Conservation (phyloP, 2,329 filamentous ascomycete species). For the Cytospora schulzeri region DNA sequence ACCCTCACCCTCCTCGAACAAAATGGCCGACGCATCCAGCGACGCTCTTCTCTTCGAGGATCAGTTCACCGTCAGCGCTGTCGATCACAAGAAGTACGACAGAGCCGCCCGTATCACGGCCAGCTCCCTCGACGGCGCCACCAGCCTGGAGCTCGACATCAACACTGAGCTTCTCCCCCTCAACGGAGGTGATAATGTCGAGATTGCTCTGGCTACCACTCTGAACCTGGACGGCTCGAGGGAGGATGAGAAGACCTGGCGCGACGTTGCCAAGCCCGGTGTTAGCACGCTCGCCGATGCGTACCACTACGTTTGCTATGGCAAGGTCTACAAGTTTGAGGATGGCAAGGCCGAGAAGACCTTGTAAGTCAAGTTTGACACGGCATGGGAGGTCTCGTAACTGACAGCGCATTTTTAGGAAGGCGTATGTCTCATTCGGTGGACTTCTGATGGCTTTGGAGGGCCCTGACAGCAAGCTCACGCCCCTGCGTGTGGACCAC, state of each 20-base stretch:
- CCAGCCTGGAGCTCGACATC: conserved; percentile 83
- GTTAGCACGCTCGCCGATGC: conserved; percentile 71
- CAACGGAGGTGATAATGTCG: conserved; percentile 71
- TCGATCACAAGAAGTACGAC: conserved; percentile 91
- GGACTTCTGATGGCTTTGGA: conserved; percentile 88
- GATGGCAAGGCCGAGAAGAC: conserved; percentile 77
- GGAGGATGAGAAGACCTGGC: conserved; percentile 78
- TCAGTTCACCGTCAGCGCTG: conserved; percentile 77
- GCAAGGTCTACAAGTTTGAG: conserved; percentile 87
- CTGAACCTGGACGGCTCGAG: conserved; percentile 84
- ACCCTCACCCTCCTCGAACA: conserved; percentile 4
- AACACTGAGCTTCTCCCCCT: conserved; percentile 91
- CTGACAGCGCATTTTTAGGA: conserved; percentile 54
- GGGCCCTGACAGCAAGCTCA: conserved; percentile 94
- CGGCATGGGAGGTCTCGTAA: not conserved
- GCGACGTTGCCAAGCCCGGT: conserved; percentile 64
- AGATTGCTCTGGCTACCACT: conserved; percentile 81
- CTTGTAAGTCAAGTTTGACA: conserved; percentile 64
- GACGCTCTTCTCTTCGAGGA: conserved; percentile 95
- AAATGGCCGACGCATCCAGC: conserved; percentile 61
- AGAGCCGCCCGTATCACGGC: conserved; percentile 85
- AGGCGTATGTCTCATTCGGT: conserved; percentile 92
- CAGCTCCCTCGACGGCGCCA: conserved; percentile 70
- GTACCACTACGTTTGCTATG: conserved; percentile 86
- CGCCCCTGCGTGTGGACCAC: conserved; percentile 86